Base-by-base conservation (phyloP, 345 rosid species). In the Hibiscus tridactylites region DNA sequence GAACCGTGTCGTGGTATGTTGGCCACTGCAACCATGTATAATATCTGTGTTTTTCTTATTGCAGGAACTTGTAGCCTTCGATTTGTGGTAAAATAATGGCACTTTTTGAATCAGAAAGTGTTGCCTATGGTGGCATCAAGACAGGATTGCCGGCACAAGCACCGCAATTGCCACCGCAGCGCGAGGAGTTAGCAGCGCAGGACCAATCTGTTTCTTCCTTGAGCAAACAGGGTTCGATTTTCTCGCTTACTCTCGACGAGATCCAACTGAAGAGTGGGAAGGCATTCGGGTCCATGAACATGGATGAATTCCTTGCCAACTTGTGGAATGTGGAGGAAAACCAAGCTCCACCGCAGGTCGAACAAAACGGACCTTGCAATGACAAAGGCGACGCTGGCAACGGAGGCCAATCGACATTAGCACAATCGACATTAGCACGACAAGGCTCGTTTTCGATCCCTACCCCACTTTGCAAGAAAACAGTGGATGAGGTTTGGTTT, bases 401-500 rank as follows among this genome's bases (percentile, higher is more conserved):
- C 9, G 53, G 6, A 3, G 78, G 19, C 57, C 82, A 54, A 28
- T 63, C 79, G 1, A 28, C 82, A 8, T 59, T 85, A 33, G 80
- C 76, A 3, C 80, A 54, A 28, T 63, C 79, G 1, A 28, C 82
- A 8, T 59, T 85, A 33, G 80, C 76, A 3, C 80, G 90, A 19
- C 96, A 89, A 73, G 86, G 89, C n/a, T 91, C 97, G 1, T 83
- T 93, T 69, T 79, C 92, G 0, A 78, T 91, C 76, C 97, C 98
- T 0, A 63, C 85, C 8, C 90, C 88, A 3, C 74, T 93, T 3
- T 88, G 88, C 81, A 89, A 89, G 86, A 93, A 91, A 79, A 91
- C 97, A 0, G 94, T 93, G 10, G 98, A 91, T 33, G 94, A 93
- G 72, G 92, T 93, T 6, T 93, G 96, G 97, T 81, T 71, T 4